A percentile compares a stretch with the other conserved stretches of the same genome.
phyloP scores from a whole-genome alignment of 805 yeast genomes.

The Yamadazyma phyllophila region DNA sequence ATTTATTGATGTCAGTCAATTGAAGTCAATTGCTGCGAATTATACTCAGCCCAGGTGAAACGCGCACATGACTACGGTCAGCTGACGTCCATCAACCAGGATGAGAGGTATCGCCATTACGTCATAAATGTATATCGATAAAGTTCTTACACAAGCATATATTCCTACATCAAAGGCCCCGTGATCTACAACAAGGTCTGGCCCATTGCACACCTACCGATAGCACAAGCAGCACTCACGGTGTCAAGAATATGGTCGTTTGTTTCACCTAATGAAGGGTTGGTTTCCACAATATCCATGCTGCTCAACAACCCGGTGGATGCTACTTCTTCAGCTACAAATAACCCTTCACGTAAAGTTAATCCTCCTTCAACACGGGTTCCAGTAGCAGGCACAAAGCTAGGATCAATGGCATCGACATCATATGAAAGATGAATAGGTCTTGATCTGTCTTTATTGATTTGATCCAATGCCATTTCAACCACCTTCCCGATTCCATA shows the following conservation, averaged over 20 bases:
- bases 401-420: slow-evolving; percentile 95
- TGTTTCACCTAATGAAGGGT: slow-evolving; percentile 80
- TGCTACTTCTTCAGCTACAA: slow-evolving; percentile 87
- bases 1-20: not conserved
- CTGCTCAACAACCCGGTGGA: slow-evolving; percentile 85
- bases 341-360: slow-evolving; percentile 90
- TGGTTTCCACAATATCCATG: slow-evolving; percentile 89
- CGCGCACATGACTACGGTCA: not conserved
- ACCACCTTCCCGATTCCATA: slow-evolving; percentile 89
- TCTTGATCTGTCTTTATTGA: slow-evolving; percentile 62
- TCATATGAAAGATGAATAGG: slow-evolving; percentile 93
- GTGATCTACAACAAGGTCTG: slow-evolving; percentile 66
- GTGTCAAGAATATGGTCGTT: slow-evolving; percentile 80
- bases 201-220: slow-evolving; percentile 92
- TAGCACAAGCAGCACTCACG: slow-evolving; percentile 83
- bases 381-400: slow-evolving; percentile 94
- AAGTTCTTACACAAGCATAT: too few species aligned
- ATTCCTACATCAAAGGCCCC: not conserved
- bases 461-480: slow-evolving; percentile 79
- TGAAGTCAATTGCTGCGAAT: slow-evolving; percentile 10
- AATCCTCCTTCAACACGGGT: slow-evolving; percentile 97
- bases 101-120: too few species aligned
- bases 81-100: too few species aligned
- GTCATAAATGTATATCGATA: too few species aligned
- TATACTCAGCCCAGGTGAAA: not conserved